Percentiles rank a stretch among this genome's conserved stretches.
These are phyloP conservation scores for Nakataea oryzae DNA, from an alignment of 2,329 filamentous ascomycete species.

Conservation along the genomic window DNA sequence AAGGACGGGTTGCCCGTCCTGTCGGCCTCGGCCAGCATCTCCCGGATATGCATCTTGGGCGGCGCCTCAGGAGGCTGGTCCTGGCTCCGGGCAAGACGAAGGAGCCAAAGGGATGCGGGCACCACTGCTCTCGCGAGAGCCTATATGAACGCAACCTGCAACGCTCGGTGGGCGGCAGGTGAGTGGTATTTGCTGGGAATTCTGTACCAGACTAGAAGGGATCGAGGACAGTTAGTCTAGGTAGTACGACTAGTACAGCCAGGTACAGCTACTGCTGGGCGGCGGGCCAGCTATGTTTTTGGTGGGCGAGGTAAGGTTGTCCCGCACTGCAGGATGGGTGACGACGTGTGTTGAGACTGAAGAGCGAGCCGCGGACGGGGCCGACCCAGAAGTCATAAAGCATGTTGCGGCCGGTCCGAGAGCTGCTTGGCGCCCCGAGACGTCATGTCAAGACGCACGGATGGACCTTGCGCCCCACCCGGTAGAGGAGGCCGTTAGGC, in stretches of 20 bases:
- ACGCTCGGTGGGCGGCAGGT: neutral
- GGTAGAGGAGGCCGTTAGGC: neutral
- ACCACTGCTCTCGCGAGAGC: neutral
- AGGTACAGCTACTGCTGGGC: too few relatives aligned
- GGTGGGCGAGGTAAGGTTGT: too few relatives aligned
- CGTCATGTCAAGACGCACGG: neutral
- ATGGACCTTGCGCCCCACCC: neutral
- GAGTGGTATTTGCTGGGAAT: neutral
- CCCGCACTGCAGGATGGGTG: too few relatives aligned
- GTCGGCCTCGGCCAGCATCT: slow-evolving; percentile 79
- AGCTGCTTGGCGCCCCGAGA: neutral
- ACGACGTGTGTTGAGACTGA: neutral
- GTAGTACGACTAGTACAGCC: too few relatives aligned
- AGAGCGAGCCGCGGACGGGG: neutral
- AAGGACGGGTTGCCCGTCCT: slow-evolving; percentile 75
- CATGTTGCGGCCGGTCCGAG: neutral
- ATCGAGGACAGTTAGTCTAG: neutral
- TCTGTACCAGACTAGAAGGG: neutral
- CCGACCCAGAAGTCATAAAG: neutral
- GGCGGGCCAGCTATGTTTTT: neutral
- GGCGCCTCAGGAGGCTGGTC: neutral
- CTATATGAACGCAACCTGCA: neutral
- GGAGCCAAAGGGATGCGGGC: neutral
- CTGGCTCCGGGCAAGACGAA: neutral
- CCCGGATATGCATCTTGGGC: slow-evolving; percentile 78